phyloP scores from a whole-genome alignment of 352 stramenopile genomes.

The Phytophthora syringae region DNA sequence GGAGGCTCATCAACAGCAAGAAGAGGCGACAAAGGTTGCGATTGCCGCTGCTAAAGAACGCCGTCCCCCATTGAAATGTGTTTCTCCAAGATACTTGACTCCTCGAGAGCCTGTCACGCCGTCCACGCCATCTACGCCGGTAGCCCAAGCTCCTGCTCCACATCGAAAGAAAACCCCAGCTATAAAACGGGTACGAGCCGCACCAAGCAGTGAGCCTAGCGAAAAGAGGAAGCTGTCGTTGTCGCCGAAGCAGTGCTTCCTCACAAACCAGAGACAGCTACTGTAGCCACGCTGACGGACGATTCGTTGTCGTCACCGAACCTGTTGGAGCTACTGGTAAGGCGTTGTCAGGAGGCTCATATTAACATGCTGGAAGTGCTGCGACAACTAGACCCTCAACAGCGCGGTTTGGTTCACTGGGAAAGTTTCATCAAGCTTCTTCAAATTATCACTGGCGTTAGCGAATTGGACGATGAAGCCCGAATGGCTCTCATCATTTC shows the following conservation, averaged over 20 bases:
- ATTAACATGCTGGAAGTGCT: constrained; percentile 38
- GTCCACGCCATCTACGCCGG: constrained; percentile 19
- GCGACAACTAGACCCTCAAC: constrained; percentile 32
- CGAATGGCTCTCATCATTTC: constrained; percentile 20
- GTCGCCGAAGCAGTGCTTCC: background rate
- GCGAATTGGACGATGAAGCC: constrained; percentile 13
- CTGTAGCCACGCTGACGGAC: constrained; percentile 41
- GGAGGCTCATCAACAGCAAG: constrained; percentile 22
- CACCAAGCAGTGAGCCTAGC: background rate
- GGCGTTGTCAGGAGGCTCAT: constrained; percentile 33
- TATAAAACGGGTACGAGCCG: constrained; percentile 6
- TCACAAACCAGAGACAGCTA: constrained; percentile 22
- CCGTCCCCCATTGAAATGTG: constrained; percentile 31
- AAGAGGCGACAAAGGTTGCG: constrained; percentile 34
- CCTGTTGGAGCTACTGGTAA: constrained; percentile 31
- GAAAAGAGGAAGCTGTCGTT: background rate
- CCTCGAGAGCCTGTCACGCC: constrained; percentile 23
- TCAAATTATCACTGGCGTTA: constrained; percentile 32
- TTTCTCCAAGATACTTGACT: constrained; percentile 18
- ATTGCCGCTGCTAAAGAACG: constrained; percentile 44
- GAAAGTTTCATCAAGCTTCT: constrained; percentile 36
- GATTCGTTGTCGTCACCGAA: constrained; percentile 2
- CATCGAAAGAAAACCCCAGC: constrained; percentile 26
- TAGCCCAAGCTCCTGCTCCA: constrained; percentile 20
- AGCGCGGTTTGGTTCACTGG: constrained; percentile 33